Conservation (phyloP, 1,139 yeast genomes). For the Yamadazyma friedrichii region DNA sequence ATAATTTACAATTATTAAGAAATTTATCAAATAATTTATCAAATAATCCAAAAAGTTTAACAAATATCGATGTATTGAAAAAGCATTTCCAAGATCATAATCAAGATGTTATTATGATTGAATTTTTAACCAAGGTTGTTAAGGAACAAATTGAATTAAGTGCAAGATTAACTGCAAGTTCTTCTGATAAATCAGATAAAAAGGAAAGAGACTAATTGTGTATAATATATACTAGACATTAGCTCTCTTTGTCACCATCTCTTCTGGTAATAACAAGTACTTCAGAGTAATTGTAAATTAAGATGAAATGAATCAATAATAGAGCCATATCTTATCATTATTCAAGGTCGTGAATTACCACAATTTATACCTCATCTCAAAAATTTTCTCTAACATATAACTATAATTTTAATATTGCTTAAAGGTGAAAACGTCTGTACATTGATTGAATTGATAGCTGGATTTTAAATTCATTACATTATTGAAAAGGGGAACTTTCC, state of each 20-base stretch:
- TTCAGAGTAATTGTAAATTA: too few species aligned
- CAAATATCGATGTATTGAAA: constrained; percentile 58
- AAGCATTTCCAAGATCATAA: constrained; percentile 68
- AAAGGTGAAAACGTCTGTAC: not conserved
- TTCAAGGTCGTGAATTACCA: not conserved
- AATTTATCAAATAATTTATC: constrained; percentile 62
- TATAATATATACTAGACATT: not conserved
- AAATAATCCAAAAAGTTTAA: constrained; percentile 55
- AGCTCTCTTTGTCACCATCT: too few species aligned
- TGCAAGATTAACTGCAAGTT: constrained; percentile 62
- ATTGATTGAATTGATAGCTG: too few species aligned
- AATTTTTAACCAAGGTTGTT: constrained; percentile 79
- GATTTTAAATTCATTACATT: too few species aligned
- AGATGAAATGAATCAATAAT: too few species aligned
- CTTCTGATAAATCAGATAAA: constrained; percentile 25
- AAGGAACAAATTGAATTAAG: constrained; percentile 83
- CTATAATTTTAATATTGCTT: not conserved
- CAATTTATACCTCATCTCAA: constrained; percentile 2
- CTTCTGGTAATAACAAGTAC: too few species aligned
- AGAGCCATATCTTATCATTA: not conserved
- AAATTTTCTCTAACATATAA: not conserved
- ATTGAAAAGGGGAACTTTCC: too few species aligned
- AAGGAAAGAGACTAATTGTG: constrained; percentile 10
- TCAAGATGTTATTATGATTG: constrained; percentile 82
- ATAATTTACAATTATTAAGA: constrained; percentile 58